Conservation (phyloP, 352 stramenopile species). For the Pythium vanterpoolii region DNA sequence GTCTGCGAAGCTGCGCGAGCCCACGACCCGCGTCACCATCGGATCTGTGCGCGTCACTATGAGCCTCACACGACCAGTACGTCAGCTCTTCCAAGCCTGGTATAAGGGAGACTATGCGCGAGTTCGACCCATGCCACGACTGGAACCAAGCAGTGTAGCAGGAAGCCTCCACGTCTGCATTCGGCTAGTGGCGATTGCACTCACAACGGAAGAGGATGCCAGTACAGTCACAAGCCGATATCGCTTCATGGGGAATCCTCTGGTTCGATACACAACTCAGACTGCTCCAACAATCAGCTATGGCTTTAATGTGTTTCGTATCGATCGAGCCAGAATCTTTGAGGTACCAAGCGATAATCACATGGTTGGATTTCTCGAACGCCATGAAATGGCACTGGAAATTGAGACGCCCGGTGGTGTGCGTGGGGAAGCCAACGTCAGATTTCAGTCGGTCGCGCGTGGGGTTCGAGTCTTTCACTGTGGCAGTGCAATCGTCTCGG, state of each 20-base stretch:
- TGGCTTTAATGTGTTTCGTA: not conserved
- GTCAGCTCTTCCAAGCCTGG: constrained; percentile 8
- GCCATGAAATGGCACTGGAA: constrained; percentile 2
- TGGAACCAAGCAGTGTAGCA: not conserved
- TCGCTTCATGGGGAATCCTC: constrained; percentile 19
- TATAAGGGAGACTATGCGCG: not conserved
- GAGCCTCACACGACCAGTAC: not conserved
- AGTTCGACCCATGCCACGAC: not conserved
- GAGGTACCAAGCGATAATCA: constrained; percentile 4
- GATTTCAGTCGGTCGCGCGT: not conserved
- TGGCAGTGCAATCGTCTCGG: not conserved
- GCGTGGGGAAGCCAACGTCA: not conserved
- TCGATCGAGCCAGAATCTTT: not conserved
- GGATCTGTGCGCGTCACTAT: constrained; percentile 17
- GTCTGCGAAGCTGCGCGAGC: constrained; percentile 17
- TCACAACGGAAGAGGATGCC: not conserved
- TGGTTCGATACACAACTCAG: constrained; percentile 1
- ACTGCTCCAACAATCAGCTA: not conserved
- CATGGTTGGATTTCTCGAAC: constrained; percentile 5
- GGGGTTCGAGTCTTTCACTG: not conserved
- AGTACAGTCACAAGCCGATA: constrained; percentile 1
- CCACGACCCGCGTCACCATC: constrained; percentile 10
- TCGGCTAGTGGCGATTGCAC: constrained; percentile 2
- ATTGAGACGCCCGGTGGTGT: not conserved
- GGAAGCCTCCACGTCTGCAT: not conserved